Conservation (phyloP, 768 basidiomycete genomes). For the Suillus subalutaceus region DNA sequence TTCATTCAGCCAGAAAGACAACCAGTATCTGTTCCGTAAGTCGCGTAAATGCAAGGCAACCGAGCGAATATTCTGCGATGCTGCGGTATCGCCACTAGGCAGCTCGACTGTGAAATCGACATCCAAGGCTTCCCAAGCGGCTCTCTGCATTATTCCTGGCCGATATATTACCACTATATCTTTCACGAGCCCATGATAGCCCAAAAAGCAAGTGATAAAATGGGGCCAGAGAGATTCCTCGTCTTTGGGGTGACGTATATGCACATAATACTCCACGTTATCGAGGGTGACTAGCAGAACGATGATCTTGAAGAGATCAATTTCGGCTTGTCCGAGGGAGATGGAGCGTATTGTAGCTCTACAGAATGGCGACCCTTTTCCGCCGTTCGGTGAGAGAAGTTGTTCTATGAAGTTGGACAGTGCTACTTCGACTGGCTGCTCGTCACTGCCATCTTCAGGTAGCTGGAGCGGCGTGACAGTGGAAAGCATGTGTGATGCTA, state of each 20-base stretch:
- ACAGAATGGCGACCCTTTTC: background rate
- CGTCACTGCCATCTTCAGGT: constrained; percentile 1
- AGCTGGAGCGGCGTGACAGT: background rate
- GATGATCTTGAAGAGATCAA: background rate
- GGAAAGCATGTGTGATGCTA: background rate
- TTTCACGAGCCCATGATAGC: background rate
- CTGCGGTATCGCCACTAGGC: background rate
- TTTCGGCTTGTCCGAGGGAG: constrained; percentile 2
- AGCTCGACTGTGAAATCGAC: background rate
- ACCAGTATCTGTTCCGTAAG: background rate
- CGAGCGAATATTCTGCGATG: background rate
- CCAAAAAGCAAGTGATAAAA: background rate
- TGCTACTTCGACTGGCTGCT: background rate
- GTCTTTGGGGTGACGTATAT: constrained; percentile 1
- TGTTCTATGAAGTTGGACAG: constrained; percentile 1
- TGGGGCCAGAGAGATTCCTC: background rate
- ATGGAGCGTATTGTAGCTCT: background rate
- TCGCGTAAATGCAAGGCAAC: constrained; percentile 1
- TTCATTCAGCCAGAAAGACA: constrained; percentile 4
- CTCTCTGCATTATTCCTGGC: background rate
- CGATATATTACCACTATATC: constrained; percentile 2
- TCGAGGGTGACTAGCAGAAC: background rate
- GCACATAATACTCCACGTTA: background rate
- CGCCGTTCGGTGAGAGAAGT: constrained; percentile 2
- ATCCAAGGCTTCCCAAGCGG: background rate